Percentiles rank a stretch among this genome's conserved stretches.
Conservation (phyloP, 2,329 filamentous ascomycete species). For the Gnomoniopsis smithogilvyi region DNA sequence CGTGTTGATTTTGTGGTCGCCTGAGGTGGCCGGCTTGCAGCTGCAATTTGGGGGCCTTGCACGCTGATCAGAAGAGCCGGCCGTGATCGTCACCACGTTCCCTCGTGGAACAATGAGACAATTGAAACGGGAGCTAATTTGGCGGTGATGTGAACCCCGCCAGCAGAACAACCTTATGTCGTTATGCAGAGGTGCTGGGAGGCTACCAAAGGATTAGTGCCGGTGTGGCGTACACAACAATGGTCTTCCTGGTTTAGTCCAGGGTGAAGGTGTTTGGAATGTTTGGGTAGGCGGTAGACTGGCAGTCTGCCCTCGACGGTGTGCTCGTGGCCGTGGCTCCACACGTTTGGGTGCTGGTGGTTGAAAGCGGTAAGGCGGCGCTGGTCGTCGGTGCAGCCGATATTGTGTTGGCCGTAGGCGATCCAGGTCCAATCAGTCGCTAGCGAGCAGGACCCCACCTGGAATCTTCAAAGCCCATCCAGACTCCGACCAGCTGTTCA, state of each 20-base stretch:
- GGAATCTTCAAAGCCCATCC: background rate
- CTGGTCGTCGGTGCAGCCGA: constrained; percentile 16
- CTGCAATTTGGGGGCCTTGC: background rate
- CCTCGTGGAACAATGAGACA: constrained; percentile 14
- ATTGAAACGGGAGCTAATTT: constrained; percentile 3
- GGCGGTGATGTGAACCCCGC: background rate
- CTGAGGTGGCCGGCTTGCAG: too few relatives aligned
- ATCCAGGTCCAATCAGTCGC: constrained; percentile 16
- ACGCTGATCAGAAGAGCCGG: background rate
- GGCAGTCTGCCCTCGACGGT: too few relatives aligned
- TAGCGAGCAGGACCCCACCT: background rate
- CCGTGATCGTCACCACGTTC: background rate
- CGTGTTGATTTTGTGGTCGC: too few relatives aligned
- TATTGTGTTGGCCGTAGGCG: constrained; percentile 13
- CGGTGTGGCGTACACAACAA: too few relatives aligned
- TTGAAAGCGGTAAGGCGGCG: constrained; percentile 11
- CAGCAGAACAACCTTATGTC: background rate
- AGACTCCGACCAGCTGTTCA: background rate
- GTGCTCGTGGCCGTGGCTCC: background rate
- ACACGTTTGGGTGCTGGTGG: background rate
- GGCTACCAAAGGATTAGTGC: background rate
- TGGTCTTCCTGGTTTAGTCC: too few relatives aligned
- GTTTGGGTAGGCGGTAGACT: too few relatives aligned
- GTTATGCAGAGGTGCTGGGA: background rate
- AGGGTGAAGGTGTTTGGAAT: too few relatives aligned